Conservation (phyloP, 2,329 filamentous ascomycete genomes). For the Phaeosphaeria sp. region DNA sequence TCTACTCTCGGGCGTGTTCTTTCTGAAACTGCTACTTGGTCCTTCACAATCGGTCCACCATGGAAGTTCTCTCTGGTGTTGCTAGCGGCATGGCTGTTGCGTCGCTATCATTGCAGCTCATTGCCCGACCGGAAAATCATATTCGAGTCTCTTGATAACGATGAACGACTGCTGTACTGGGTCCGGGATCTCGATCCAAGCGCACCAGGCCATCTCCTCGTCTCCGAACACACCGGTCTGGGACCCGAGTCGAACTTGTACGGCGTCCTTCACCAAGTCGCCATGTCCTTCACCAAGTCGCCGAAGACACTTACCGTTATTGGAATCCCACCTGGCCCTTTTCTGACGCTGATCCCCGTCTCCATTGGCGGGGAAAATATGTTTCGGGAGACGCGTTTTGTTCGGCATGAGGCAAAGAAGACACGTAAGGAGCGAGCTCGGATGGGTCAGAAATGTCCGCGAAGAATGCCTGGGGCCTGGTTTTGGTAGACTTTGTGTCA, state of each 20-base stretch:
- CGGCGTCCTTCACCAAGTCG: too few relatives aligned
- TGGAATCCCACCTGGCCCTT: background rate
- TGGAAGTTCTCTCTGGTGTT: too few relatives aligned
- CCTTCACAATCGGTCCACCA: too few relatives aligned
- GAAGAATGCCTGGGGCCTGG: slow-evolving; percentile 20
- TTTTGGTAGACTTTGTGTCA: slow-evolving; percentile 7
- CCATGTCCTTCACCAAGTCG: too few relatives aligned
- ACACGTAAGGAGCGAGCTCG: slow-evolving; percentile 15
- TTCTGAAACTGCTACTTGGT: too few relatives aligned
- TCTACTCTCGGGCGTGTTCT: too few relatives aligned
- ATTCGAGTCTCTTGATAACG: background rate
- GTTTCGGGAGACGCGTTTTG: background rate
- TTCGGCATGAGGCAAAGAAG: slow-evolving; percentile 12
- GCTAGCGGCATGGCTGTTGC: too few relatives aligned
- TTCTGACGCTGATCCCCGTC: background rate
- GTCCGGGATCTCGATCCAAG: slow-evolving; percentile 3
- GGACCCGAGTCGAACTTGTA: background rate
- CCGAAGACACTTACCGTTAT: background rate
- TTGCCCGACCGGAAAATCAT: too few relatives aligned
- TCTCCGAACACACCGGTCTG: slow-evolving; percentile 8
- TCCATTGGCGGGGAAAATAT: background rate
- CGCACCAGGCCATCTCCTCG: slow-evolving; percentile 5
- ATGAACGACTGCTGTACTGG: slow-evolving; percentile 7
- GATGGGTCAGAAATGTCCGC: slow-evolving; percentile 5
- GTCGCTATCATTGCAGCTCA: too few relatives aligned